A percentile compares a stretch with the other conserved stretches of the same genome.
Evolutionary conservation across 2,329 filamentous ascomycete species (phyloP).

Genomic region (Arthrinium phaeospermum): DNA sequence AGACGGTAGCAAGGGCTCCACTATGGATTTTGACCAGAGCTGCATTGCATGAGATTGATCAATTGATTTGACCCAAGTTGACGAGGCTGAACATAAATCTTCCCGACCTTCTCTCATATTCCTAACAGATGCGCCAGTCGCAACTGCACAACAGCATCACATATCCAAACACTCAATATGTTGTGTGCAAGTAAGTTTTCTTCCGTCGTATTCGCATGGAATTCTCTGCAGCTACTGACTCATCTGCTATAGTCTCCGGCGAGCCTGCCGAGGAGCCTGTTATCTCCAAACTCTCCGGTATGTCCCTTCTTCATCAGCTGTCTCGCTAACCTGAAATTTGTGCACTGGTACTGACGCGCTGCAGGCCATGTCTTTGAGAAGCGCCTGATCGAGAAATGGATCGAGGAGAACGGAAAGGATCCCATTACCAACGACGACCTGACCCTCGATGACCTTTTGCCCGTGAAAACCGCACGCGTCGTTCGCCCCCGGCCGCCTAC

Average conservation of each 20-base stretch:
- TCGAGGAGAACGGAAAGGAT: slow-evolving; percentile 90
- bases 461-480: slow-evolving; percentile 81
- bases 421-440: slow-evolving; percentile 89
- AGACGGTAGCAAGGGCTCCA: neutral
- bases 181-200: slow-evolving; percentile 52
- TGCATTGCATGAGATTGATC: slow-evolving; percentile 2
- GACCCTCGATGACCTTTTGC: slow-evolving; percentile 81
- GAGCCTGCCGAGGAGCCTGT: slow-evolving; percentile 95
- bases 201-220: neutral
- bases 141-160: slow-evolving; percentile 22
- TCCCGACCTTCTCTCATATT: slow-evolving; percentile 1
- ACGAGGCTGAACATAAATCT: slow-evolving; percentile 9
- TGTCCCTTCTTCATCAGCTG: slow-evolving; percentile 40
- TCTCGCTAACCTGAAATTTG: neutral
- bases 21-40: neutral
- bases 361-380: slow-evolving; percentile 91
- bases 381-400: slow-evolving; percentile 92
- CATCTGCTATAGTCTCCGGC: slow-evolving; percentile 75
- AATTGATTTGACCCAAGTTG: slow-evolving; percentile 1
- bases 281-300: slow-evolving; percentile 92
- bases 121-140: slow-evolving; percentile 20
- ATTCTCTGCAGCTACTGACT: slow-evolving; percentile 27
- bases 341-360: slow-evolving; percentile 35
- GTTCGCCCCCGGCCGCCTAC: slow-evolving; percentile 90
- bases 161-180: slow-evolving; percentile 41